Evolutionary conservation across 2,329 filamentous ascomycete species (phyloP).

Genomic region (Cladosporium sphaerospermum): DNA sequence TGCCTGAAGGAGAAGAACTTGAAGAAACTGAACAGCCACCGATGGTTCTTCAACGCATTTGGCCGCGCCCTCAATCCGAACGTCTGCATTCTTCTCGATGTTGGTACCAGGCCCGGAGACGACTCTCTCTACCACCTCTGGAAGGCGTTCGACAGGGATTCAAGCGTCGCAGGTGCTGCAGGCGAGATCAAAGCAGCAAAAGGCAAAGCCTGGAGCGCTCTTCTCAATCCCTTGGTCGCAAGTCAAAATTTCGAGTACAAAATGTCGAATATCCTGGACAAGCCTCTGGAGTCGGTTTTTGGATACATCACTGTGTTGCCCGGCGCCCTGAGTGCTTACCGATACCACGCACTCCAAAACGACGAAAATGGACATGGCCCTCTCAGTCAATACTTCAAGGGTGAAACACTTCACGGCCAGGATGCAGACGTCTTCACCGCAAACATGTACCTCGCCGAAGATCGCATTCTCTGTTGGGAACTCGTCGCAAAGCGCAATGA

Average conservation of each 20-base stretch:
- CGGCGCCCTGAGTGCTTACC: slow-evolving; percentile 88
- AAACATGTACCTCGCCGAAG: slow-evolving; percentile 90
- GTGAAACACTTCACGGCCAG: slow-evolving; percentile 90
- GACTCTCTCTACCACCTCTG: slow-evolving; percentile 96
- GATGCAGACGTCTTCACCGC: slow-evolving; percentile 96
- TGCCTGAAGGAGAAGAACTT: slow-evolving; percentile 96
- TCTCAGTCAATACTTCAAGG: slow-evolving; percentile 97
- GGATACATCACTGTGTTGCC: slow-evolving; percentile 97
- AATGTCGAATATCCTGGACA: slow-evolving; percentile 98
- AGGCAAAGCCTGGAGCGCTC: slow-evolving; percentile 71
- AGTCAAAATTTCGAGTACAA: slow-evolving; percentile 99
- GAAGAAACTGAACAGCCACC: slow-evolving; percentile 96
- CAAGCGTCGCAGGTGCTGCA: slow-evolving; percentile 91
- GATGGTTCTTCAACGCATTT: slow-evolving; percentile 99
- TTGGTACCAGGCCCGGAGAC: slow-evolving; percentile 82
- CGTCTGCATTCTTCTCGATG: slow-evolving; percentile 92
- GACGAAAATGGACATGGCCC: slow-evolving; percentile 93
- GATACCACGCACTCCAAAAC: slow-evolving; percentile 93
- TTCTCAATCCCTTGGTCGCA: slow-evolving; percentile 89
- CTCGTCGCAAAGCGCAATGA: slow-evolving; percentile 90
- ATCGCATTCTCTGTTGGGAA: slow-evolving; percentile 90
- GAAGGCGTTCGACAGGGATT: slow-evolving; percentile 98
- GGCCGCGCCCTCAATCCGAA: slow-evolving; percentile 89
- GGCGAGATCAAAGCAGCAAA: slow-evolving; percentile 98
- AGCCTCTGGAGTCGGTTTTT: slow-evolving; percentile 93